These are phyloP conservation scores for Sedum album DNA, from an alignment of 164 flowering plant species.

Conservation along the genomic window DNA sequence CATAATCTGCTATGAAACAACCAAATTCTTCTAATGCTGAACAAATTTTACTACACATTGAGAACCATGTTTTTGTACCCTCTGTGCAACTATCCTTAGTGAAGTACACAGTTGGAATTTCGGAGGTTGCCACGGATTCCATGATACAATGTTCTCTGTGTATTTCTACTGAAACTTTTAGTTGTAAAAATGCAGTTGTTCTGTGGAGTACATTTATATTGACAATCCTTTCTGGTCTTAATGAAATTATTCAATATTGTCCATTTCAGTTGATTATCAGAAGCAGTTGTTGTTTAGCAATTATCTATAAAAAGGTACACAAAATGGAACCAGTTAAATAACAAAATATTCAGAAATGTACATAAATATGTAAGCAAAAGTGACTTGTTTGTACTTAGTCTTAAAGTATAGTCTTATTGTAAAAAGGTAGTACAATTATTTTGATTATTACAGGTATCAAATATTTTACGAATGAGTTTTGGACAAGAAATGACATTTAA, in stretches of 20 bases:
- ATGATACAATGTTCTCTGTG: slow-evolving; percentile 10
- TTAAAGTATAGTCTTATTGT: not conserved
- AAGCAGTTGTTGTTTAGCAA: not conserved
- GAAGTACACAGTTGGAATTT: slow-evolving; percentile 28
- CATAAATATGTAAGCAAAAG: not conserved
- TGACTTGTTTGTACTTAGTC: not conserved
- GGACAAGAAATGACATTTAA: not conserved
- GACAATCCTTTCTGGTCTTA: not conserved
- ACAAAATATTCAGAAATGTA: not conserved
- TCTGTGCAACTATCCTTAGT: slow-evolving; percentile 20
- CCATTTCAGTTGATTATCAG: not conserved
- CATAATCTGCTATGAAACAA: slow-evolving; percentile 24
- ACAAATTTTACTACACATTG: slow-evolving; percentile 18
- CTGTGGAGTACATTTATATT: not conserved
- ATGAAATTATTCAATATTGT: not conserved
- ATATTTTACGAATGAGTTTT: not conserved
- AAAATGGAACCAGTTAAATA: not conserved
- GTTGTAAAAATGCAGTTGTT: not conserved
- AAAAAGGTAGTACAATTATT: not conserved
- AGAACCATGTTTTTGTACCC: slow-evolving; percentile 24
- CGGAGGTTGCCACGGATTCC: slow-evolving; percentile 19
- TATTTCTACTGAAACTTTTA: not conserved
- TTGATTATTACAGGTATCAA: not conserved
- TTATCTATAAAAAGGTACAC: not conserved
- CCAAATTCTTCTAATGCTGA: slow-evolving; percentile 39